These are phyloP conservation scores for Nannochloropsis granulata DNA, from an alignment of 108 stramenopile species.

Conservation along the genomic window DNA sequence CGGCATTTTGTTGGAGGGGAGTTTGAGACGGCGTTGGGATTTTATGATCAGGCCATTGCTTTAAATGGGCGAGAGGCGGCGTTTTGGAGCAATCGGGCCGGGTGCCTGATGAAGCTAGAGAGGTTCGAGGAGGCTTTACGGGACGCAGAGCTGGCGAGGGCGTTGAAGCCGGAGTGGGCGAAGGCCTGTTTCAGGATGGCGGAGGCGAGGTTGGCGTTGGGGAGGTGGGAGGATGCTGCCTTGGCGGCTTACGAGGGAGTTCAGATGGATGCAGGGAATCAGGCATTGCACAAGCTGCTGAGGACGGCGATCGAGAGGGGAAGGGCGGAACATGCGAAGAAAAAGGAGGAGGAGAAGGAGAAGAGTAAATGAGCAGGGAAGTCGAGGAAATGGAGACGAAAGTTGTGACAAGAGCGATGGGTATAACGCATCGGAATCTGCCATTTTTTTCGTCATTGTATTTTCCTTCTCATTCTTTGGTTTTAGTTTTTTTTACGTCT, in stretches of 20 bases:
- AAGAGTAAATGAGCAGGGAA: background rate
- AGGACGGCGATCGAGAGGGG: conserved; percentile 36
- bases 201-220: conserved; percentile 44
- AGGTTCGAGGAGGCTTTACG: conserved; percentile 13
- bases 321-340: conserved; percentile 14
- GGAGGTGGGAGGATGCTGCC: conserved; percentile 44
- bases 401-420: no score
- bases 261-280: conserved; percentile 35
- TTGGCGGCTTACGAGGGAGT: conserved; percentile 45
- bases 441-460: no score
- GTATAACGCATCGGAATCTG: no score
- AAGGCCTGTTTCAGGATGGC: conserved; percentile 53
- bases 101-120: conserved; percentile 21
- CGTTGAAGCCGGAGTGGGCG: conserved; percentile 45
- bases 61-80: conserved; percentile 16
- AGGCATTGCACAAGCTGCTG: conserved; percentile 38
- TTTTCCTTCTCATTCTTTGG: no score
- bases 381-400: background rate
- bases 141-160: conserved; percentile 27
- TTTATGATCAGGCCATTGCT: conserved; percentile 27
- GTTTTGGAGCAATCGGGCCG: conserved; percentile 32
- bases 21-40: conserved; percentile 2
- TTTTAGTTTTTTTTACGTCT: no score
- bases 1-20: conserved; percentile 7
- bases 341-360: background rate